Evolutionary conservation across 495 filamentous ascomycete genomes (phyloP).

Genomic region (Rhypophila decipiens): DNA sequence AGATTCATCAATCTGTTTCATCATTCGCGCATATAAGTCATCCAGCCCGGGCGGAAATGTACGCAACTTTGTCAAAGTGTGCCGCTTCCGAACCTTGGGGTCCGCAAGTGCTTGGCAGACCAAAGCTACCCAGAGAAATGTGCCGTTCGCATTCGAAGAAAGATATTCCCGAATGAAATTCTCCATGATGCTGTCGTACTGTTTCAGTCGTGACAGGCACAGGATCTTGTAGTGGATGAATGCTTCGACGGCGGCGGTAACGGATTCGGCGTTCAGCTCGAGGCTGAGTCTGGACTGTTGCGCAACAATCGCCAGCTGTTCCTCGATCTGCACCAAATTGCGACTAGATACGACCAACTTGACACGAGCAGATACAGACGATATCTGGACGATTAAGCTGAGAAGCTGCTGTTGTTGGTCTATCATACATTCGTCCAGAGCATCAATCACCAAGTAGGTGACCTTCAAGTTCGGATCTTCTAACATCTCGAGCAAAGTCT

Average conservation of each 20-base stretch:
- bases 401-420: too few species aligned
- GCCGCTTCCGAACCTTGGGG: background rate
- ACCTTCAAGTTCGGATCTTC: background rate
- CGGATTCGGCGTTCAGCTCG: slow-evolving; percentile 10
- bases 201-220: background rate
- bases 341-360: slow-evolving; percentile 13
- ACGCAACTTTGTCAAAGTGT: background rate
- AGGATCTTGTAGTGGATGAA: background rate
- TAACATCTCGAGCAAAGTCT: background rate
- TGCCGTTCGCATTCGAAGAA: background rate
- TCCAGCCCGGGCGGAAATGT: slow-evolving; percentile 9
- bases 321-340: slow-evolving; percentile 11
- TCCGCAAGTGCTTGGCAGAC: background rate
- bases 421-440: background rate
- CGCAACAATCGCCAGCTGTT: background rate
- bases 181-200: background rate
- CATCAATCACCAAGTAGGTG: background rate
- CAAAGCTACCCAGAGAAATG: slow-evolving; percentile 2
- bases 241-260: background rate
- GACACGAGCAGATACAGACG: too few species aligned
- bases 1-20: background rate
- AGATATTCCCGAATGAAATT: background rate
- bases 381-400: too few species aligned
- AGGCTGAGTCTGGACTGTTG: slow-evolving; percentile 6
- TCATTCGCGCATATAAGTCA: slow-evolving; percentile 19